Evolutionary conservation across 441 rosid genomes (phyloP).

Genomic region (Croton setiger): DNA sequence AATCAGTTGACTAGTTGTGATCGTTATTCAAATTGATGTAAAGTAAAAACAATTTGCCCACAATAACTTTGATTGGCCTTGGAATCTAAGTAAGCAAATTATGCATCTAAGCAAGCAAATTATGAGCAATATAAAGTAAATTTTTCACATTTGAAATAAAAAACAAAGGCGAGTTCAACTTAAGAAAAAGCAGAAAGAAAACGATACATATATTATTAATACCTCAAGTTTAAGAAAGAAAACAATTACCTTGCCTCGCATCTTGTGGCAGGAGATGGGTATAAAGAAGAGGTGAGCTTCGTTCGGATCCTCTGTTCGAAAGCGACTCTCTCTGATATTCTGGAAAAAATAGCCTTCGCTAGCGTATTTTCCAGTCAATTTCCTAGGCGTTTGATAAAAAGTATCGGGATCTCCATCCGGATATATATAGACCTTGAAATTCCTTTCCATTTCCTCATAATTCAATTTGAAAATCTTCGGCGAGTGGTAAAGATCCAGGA

Average conservation of each 20-base stretch:
- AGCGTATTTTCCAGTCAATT: constrained; percentile 88
- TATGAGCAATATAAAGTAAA: neutral
- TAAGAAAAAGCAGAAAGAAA: neutral
- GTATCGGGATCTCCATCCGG: constrained; percentile 93
- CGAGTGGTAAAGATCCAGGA: constrained; percentile 60
- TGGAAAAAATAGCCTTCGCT: constrained; percentile 97
- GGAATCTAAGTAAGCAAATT: no score
- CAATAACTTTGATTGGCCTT: neutral
- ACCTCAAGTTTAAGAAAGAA: neutral
- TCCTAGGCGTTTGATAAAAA: constrained; percentile 88
- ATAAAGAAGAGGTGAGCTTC: constrained; percentile 82
- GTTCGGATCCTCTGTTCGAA: constrained; percentile 72
- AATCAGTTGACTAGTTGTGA: neutral
- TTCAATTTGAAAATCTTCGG: constrained; percentile 56
- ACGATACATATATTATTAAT: neutral
- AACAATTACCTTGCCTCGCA: constrained; percentile 85
- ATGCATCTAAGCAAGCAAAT: neutral
- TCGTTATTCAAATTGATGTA: no score
- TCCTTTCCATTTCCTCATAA: constrained; percentile 74
- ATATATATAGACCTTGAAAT: constrained; percentile 76
- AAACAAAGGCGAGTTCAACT: neutral
- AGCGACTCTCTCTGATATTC: constrained; percentile 73
- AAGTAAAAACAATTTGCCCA: neutral
- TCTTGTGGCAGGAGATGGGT: constrained; percentile 92
- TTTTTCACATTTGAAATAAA: no score